Percentiles rank a stretch among this genome's conserved stretches.
Evolutionary conservation across 257 asterid species (phyloP).

Genomic region (Ehretia macrophylla): DNA sequence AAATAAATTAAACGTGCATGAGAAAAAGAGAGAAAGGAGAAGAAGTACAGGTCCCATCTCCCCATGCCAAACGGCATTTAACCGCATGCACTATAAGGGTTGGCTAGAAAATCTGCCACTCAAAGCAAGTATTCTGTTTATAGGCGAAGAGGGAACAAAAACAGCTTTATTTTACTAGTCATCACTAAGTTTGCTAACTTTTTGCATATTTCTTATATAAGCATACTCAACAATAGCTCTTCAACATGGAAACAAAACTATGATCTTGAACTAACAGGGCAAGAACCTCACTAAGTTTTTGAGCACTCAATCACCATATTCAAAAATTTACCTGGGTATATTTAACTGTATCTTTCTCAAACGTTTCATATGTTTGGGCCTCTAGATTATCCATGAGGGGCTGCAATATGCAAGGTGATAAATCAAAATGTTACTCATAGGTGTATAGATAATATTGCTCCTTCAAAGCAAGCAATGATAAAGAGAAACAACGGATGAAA

Average conservation of each 20-base stretch:
- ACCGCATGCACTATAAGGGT: neutral
- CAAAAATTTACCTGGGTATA: conserved; percentile 66
- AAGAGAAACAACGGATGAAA: conserved; percentile 13
- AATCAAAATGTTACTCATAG: conserved; percentile 6
- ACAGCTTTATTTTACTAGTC: neutral
- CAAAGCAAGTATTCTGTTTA: neutral
- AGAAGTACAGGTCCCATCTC: too few species aligned
- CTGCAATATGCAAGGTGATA: conserved; percentile 36
- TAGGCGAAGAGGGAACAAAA: neutral
- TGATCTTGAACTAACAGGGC: neutral
- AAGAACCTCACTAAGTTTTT: neutral
- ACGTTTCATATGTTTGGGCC: conserved; percentile 97
- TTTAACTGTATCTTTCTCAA: conserved; percentile 87
- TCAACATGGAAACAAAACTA: too few species aligned
- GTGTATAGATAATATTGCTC: neutral
- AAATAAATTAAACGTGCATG: too few species aligned
- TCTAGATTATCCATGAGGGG: conserved; percentile 99
- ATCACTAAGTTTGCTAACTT: neutral
- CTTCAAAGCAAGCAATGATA: neutral
- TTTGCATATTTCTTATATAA: too few species aligned
- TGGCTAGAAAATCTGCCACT: neutral
- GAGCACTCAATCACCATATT: neutral
- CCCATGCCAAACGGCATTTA: neutral
- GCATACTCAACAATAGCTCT: neutral
- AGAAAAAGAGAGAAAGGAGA: too few species aligned